Evolutionary conservation across 2,329 filamentous ascomycete genomes (phyloP).

Genomic region (Rutstroemia sp.): DNA sequence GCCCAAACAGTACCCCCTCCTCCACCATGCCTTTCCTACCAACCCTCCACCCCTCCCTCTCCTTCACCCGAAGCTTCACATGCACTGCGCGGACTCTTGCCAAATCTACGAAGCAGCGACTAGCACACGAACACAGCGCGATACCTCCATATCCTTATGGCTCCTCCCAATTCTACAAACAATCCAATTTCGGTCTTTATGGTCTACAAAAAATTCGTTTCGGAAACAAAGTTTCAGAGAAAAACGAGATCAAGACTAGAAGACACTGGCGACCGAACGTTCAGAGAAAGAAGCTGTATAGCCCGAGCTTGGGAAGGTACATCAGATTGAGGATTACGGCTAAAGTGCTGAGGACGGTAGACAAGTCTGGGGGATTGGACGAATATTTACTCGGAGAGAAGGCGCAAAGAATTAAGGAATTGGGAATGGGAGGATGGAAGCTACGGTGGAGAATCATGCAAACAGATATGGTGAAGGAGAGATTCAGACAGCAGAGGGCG

Average conservation of each 20-base stretch:
- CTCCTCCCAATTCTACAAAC: slow-evolving; percentile 64
- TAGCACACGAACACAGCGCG: slow-evolving; percentile 27
- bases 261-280: slow-evolving; percentile 68
- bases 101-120: slow-evolving; percentile 32
- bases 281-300: slow-evolving; percentile 58
- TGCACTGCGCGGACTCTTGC: slow-evolving; percentile 23
- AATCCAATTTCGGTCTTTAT: slow-evolving; percentile 70
- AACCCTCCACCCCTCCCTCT: slow-evolving; percentile 21
- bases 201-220: slow-evolving; percentile 64
- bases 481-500: slow-evolving; percentile 58
- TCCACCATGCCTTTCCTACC: slow-evolving; percentile 20
- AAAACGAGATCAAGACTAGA: slow-evolving; percentile 62
- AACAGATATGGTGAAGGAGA: slow-evolving; percentile 56
- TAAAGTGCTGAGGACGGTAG: slow-evolving; percentile 64
- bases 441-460: slow-evolving; percentile 87
- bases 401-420: slow-evolving; percentile 68
- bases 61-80: slow-evolving; percentile 29
- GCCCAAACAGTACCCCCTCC: not conserved
- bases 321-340: slow-evolving; percentile 64
- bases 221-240: slow-evolving; percentile 67
- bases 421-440: slow-evolving; percentile 86
- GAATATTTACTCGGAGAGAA: slow-evolving; percentile 83
- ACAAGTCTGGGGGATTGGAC: slow-evolving; percentile 83
- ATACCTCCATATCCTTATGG: slow-evolving; percentile 66
- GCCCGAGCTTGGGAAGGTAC: slow-evolving; percentile 50